Conservation (phyloP, 2,329 filamentous ascomycete genomes). For the Curvularia eragrostidis region DNA sequence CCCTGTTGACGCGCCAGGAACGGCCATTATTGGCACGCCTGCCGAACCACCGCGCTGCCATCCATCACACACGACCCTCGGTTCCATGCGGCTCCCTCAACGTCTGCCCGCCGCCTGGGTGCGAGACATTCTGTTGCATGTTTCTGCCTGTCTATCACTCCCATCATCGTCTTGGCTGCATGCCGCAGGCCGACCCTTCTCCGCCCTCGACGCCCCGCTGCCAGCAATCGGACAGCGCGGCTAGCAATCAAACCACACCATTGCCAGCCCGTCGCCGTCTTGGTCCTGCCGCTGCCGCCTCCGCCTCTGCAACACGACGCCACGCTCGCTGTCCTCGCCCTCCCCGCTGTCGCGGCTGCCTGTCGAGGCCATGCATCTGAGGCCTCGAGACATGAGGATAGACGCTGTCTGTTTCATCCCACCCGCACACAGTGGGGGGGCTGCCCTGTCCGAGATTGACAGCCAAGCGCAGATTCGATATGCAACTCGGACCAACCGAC, state of each 20-base stretch:
- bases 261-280: background rate
- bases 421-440: slow-evolving; percentile 32
- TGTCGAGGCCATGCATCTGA: background rate
- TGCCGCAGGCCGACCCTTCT: slow-evolving; percentile 30
- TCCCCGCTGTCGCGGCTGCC: background rate
- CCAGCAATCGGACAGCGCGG: slow-evolving; percentile 20
- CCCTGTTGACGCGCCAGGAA: background rate
- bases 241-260: slow-evolving; percentile 14
- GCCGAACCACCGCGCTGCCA: background rate
- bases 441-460: slow-evolving; percentile 15
- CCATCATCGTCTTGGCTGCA: slow-evolving; percentile 31
- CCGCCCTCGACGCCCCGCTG: slow-evolving; percentile 16
- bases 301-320: background rate
- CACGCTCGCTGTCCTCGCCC: background rate
- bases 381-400: slow-evolving; percentile 35
- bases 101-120: slow-evolving; percentile 15
- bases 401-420: slow-evolving; percentile 37
- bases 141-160: slow-evolving; percentile 14
- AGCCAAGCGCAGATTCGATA: slow-evolving; percentile 36
- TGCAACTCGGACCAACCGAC: slow-evolving; percentile 34
- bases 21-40: background rate
- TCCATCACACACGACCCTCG: background rate
- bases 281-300: slow-evolving; percentile 4
- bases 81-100: slow-evolving; percentile 18
- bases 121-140: background rate